Base-by-base conservation (phyloP, 257 asterid genomes). In the Petrea volubilis region DNA sequence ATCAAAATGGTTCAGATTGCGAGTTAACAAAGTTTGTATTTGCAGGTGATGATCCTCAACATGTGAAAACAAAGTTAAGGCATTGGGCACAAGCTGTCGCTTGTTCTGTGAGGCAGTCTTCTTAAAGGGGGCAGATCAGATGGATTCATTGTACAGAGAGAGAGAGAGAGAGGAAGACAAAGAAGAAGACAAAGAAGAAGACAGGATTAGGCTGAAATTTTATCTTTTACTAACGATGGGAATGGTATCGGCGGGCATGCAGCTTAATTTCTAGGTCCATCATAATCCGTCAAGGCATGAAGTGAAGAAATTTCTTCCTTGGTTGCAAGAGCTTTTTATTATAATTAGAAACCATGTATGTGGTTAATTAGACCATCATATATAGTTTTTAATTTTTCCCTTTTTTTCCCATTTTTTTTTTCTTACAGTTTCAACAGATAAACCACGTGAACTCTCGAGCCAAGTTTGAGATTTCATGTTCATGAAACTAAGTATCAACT, bases 1-100 rank as follows among this genome's bases (percentile, higher is more conserved):
- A n/a, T n/a, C n/a, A n/a, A n/a, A n/a, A n/a, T n/a, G n/a, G n/a
- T n/a, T n/a, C n/a, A n/a, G n/a, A n/a, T n/a, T n/a, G n/a, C n/a
- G n/a, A n/a, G n/a, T n/a, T n/a, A n/a, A n/a, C n/a, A n/a, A n/a
- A n/a, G n/a, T n/a, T 18, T 40, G 69, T 15, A 9, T 58, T 63
- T 76, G 77, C 78, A 88, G 90, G 95, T 52, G 88, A 88, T 75
- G 90, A 78, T 74, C 95, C 95, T 11, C 78, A 86, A 47, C 92
- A 84, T 7, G 90, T 88, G 64, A 88, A 88, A 82, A 83, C 87
- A 78, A 87, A 81, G 75, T 53, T 85, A 70, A 83, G 94, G 82
- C 94, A 87, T 69, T 87, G 94, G 94, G 95, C 95, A 8, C 81
- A 82, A 63, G 95, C 90, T 0, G 95, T 88, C 10, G 95, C 95